Base-by-base conservation (phyloP, 2,329 filamentous ascomycete genomes). In the Neofusicoccum umdonicola region DNA sequence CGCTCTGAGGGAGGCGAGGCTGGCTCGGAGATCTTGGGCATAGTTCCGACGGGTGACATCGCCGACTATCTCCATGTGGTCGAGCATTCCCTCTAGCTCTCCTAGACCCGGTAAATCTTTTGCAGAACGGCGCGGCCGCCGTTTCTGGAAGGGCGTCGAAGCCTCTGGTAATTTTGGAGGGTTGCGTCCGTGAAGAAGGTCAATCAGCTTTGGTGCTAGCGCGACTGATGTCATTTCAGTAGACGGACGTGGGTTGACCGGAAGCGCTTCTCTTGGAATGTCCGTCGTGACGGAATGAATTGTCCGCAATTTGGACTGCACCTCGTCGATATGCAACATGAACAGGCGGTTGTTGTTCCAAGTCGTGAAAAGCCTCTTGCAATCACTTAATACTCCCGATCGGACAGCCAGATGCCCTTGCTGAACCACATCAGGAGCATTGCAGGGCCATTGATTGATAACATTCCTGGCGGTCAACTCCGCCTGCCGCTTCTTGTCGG, bases 291-390 rank as follows among this genome's bases (percentile, higher is more conserved):
- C 44, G 3, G 15, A 15, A 8, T 34, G 2, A 12, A 31, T n/a
- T 6, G 31, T 50, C 3, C 15, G 34, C 4, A 48, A 45, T n/a
- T 31, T 5, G 3, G 42, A 35, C 44, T 62, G 45, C 2, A 62
- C 45, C 3, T 42, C 47, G 3, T 13, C 34, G 17, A 62, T 51
- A 19, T 62, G 37, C 34, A 50, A 5, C n/a, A 62, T 39, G 13
- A 50, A 62, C 34, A 51, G 50, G 13, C 44, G 45, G 3, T 62
- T 62, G 13, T 39, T n/a, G 19, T 62, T 50, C 58, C 58, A 62
- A 8, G 12, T 11, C 0, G 58, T 41, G 31, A 50, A 62, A 1
- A 13, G 17, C 5, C 4, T 7, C 17, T 27, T 7, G 22, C 31
- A 50, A 1, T n/a, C 58, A 2, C 3, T 12, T 1, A 11, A 7